Conservation (phyloP, 1,284 basidiomycete genomes). For the Malassezia nana region DNA sequence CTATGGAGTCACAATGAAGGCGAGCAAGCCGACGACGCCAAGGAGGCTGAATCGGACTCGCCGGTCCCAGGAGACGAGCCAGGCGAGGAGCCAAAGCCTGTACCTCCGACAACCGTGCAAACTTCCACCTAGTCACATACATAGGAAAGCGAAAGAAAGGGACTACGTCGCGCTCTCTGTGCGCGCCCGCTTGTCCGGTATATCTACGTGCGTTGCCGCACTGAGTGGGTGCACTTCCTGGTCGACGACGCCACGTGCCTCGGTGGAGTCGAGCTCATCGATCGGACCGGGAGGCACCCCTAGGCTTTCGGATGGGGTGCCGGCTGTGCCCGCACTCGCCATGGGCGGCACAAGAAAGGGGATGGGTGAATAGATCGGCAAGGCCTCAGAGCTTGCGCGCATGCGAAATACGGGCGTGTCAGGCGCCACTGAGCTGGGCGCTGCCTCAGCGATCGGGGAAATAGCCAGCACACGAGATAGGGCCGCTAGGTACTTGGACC, state of each 20-base stretch:
- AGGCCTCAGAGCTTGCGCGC: neutral
- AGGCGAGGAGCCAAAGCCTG: neutral
- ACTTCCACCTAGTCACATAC: no score
- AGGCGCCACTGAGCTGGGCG: neutral
- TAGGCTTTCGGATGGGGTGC: neutral
- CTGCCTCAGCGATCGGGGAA: slow-evolving; percentile 1
- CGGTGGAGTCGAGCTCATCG: slow-evolving; percentile 18
- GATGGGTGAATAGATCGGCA: slow-evolving; percentile 8
- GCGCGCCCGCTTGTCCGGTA: neutral
- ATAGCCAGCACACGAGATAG: slow-evolving; percentile 18
- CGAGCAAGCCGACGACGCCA: neutral
- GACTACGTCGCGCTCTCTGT: no score
- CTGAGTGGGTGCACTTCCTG: slow-evolving; percentile 8
- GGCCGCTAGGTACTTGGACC: slow-evolving; percentile 20
- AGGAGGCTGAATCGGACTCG: neutral
- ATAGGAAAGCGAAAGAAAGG: no score
- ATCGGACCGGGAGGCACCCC: slow-evolving; percentile 17
- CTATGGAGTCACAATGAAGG: neutral
- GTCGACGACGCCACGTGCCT: slow-evolving; percentile 7
- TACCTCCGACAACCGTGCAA: no score
- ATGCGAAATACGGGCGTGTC: neutral
- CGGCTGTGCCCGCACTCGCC: neutral
- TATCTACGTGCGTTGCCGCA: slow-evolving; percentile 6
- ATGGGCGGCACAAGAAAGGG: slow-evolving; percentile 3
- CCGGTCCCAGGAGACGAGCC: neutral